A percentile compares a stretch with the other conserved stretches of the same genome.
These are phyloP conservation scores for Kernera saxatilis DNA, from an alignment of 345 rosid species.

Conservation along the genomic window DNA sequence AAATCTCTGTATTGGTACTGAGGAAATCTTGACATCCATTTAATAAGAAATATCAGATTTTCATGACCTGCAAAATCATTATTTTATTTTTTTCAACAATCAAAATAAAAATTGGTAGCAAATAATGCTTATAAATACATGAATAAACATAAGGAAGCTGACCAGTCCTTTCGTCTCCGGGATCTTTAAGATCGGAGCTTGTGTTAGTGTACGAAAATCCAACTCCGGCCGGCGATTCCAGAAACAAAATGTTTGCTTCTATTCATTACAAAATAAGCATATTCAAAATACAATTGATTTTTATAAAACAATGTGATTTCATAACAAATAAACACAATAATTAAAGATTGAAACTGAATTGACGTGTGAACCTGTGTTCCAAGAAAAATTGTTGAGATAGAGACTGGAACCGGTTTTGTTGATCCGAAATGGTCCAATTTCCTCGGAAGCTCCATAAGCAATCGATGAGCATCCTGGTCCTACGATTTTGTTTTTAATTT, in stretches of 20 bases:
- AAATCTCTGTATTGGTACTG: constrained; percentile 68
- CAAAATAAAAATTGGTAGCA: too few relatives aligned
- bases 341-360: too few relatives aligned
- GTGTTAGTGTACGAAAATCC: constrained; percentile 88
- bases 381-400: constrained; percentile 55
- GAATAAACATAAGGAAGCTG: too few relatives aligned
- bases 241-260: constrained; percentile 40
- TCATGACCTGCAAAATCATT: constrained; percentile 64
- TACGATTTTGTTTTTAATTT: too few relatives aligned
- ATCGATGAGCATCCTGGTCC: constrained; percentile 97
- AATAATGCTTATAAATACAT: too few relatives aligned
- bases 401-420: constrained; percentile 54
- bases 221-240: constrained; percentile 89
- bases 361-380: constrained; percentile 87
- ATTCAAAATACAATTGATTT: neutral
- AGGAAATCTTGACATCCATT: constrained; percentile 86
- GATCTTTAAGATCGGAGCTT: constrained; percentile 52
- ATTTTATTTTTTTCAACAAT: too few relatives aligned
- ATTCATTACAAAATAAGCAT: neutral
- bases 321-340: too few relatives aligned
- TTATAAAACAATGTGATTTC: too few relatives aligned
- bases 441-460: constrained; percentile 95
- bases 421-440: constrained; percentile 86
- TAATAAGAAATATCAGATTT: constrained; percentile 51
- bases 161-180: constrained; percentile 81